Base-by-base conservation (phyloP, 179 eudicot species). In the Actinidia chinensis region DNA sequence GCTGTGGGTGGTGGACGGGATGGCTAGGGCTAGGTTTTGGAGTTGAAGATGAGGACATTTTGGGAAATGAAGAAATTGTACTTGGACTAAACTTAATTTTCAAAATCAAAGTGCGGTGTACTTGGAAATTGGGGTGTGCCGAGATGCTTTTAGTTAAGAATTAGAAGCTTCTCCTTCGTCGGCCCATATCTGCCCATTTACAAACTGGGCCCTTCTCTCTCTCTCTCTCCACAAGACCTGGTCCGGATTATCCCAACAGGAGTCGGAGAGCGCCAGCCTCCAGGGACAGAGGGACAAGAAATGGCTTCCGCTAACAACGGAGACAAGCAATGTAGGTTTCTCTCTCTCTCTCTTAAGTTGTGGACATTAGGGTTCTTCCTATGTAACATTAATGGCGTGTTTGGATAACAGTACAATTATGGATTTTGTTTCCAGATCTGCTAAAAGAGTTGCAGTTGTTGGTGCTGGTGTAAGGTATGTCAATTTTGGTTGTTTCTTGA, bases 401-500 rank as follows among this genome's bases (percentile, higher is more conserved):
- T 47, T 67, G 54, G 12, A 12, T 50, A 14, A 36, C 18, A 73
- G 43, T 23, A 61, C 17, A 74, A 60, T 65, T 68, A 13, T 74
- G 83, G 71, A 13, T 51, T 78, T 20, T 71, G 63, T 79, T 83
- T 86, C 54, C 81, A 94, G 97, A 83, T 83, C 85, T 78, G 81
- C 84, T 51, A 91, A 85, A 83, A 89, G 92, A 74, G 97, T 95
- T 74, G 98, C 98, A 50, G 98, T 95, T 80, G 86, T 95, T 82
- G 98, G 98, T 81, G 98, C 97, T 77, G 98, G 97, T 80, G 90
- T 93, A 63, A 92, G 98, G 98, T 91, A 78, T 11, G 84, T 36
- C 33, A 40, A 9, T 63, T 48, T 67, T 17, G 28, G 50, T 40
- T 73, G 5, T 55, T 28, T 11, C 14, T 12, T 40, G 36, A 40